Evolutionary conservation across 805 yeast species (phyloP).

Genomic region (Saturnispora sekii): DNA sequence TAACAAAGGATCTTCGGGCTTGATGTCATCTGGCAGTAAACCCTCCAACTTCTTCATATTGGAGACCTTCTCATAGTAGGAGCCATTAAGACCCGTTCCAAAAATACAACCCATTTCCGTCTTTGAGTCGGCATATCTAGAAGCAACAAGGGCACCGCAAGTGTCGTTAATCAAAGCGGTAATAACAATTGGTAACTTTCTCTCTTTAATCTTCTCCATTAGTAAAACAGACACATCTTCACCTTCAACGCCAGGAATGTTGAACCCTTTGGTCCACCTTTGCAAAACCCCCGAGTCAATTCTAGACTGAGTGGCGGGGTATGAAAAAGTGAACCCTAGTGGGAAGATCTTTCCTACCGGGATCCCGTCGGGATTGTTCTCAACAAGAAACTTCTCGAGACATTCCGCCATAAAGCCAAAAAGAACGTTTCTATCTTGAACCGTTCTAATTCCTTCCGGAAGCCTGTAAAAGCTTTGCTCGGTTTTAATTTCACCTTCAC

Average conservation of each 20-base stretch:
- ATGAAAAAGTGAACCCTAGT: conserved; percentile 93
- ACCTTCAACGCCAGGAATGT: conserved; percentile 91
- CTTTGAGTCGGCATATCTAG: conserved; percentile 83
- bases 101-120: conserved; percentile 95
- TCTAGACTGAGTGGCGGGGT: conserved; percentile 76
- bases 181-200: conserved; percentile 71
- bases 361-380: conserved; percentile 62
- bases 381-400: conserved; percentile 60
- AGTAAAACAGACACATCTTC: conserved; percentile 89
- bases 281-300: conserved; percentile 84
- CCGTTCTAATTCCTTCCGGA: conserved; percentile 73
- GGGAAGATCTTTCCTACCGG: conserved; percentile 47
- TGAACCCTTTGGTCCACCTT: conserved; percentile 98
- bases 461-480: conserved; percentile 81
- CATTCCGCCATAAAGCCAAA: conserved; percentile 86
- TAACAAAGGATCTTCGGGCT: conserved; percentile 71
- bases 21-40: conserved; percentile 54
- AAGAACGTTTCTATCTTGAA: conserved; percentile 59
- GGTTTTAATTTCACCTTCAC: conserved; percentile 77
- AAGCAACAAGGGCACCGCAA: conserved; percentile 94
- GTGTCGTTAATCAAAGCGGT: conserved; percentile 96
- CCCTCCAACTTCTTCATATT: conserved; percentile 84
- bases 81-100: conserved; percentile 98
- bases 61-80: conserved; percentile 73
- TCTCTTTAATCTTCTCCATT: conserved; percentile 60